phyloP scores from a whole-genome alignment of 2,329 filamentous ascomycete genomes.

The Colletotrichum tabaci region DNA sequence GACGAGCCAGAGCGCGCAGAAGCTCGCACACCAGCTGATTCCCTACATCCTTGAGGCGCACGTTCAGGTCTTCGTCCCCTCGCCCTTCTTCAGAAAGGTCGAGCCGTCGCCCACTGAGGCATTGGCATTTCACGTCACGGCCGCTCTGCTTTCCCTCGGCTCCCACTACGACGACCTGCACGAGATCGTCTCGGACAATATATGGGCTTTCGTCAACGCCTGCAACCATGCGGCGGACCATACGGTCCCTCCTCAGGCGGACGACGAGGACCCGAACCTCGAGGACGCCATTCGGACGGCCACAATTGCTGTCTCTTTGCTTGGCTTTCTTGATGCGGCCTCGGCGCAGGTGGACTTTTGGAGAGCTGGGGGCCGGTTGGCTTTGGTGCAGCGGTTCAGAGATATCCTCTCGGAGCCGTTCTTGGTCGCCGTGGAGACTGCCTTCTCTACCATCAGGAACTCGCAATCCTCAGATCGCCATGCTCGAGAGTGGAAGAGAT shows the following conservation, averaged over 20 bases:
- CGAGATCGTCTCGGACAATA: constrained; percentile 74
- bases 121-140: constrained; percentile 83
- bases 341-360: constrained; percentile 86
- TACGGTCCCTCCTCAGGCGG: constrained; percentile 67
- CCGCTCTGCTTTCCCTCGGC: constrained; percentile 86
- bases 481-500: constrained; percentile 89
- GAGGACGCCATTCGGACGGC: constrained; percentile 79
- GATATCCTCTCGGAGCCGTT: constrained; percentile 86
- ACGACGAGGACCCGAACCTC: constrained; percentile 70
- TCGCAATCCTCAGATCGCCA: constrained; percentile 75
- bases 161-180: constrained; percentile 79
- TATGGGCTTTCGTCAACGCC: constrained; percentile 81
- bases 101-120: constrained; percentile 92
- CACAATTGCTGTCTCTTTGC: constrained; percentile 85
- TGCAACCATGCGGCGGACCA: constrained; percentile 75
- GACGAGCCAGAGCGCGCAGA: constrained; percentile 80
- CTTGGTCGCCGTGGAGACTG: constrained; percentile 88
- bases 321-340: constrained; percentile 90
- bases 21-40: constrained; percentile 82
- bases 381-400: constrained; percentile 79
- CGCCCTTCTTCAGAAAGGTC: constrained; percentile 86
- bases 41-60: constrained; percentile 91
- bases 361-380: constrained; percentile 80
- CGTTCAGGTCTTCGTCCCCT: constrained; percentile 81
- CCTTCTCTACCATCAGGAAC: constrained; percentile 91